Evolutionary conservation across 768 basidiomycete species (phyloP).

Genomic region (Dentipellis fragilis): DNA sequence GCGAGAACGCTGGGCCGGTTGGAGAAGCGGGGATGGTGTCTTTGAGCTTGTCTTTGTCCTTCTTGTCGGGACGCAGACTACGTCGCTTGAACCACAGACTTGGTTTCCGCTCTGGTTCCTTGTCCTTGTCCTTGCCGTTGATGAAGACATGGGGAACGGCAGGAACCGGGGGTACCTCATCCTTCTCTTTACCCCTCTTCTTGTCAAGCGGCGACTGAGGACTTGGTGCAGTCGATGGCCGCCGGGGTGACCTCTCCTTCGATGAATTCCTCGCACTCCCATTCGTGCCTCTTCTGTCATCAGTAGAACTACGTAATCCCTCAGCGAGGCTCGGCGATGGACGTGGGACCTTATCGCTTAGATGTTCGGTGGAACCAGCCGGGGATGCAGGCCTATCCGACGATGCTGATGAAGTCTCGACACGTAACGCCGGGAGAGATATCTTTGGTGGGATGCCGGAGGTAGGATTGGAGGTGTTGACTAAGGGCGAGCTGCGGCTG

Average conservation of each 20-base stretch:
- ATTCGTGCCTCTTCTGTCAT: not conserved
- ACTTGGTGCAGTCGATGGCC: conserved; percentile 11
- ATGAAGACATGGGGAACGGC: conserved; percentile 19
- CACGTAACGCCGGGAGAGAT: not conserved
- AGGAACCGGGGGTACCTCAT: conserved; percentile 20
- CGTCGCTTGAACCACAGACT: conserved; percentile 48
- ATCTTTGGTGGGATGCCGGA: not conserved
- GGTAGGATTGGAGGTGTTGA: not conserved
- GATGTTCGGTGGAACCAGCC: not conserved
- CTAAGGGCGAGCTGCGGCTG: not conserved
- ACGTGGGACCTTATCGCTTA: not conserved
- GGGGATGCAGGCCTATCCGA: not conserved
- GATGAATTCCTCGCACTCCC: conserved; percentile 4
- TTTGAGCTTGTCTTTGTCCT: conserved; percentile 10
- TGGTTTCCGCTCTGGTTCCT: conserved; percentile 31
- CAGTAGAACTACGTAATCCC: not conserved
- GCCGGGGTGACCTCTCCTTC: conserved; percentile 9
- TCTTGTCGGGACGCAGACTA: conserved; percentile 24
- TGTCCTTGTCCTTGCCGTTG: conserved; percentile 20
- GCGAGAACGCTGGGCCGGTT: not conserved
- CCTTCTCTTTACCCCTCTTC: conserved; percentile 5
- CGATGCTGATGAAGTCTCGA: not conserved
- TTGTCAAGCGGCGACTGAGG: conserved; percentile 4
- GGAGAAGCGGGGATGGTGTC: conserved; percentile 5
- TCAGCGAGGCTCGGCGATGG: not conserved